phyloP scores from a whole-genome alignment of 192 early-diverging fungal species.

The Geranomyces variabilis region DNA sequence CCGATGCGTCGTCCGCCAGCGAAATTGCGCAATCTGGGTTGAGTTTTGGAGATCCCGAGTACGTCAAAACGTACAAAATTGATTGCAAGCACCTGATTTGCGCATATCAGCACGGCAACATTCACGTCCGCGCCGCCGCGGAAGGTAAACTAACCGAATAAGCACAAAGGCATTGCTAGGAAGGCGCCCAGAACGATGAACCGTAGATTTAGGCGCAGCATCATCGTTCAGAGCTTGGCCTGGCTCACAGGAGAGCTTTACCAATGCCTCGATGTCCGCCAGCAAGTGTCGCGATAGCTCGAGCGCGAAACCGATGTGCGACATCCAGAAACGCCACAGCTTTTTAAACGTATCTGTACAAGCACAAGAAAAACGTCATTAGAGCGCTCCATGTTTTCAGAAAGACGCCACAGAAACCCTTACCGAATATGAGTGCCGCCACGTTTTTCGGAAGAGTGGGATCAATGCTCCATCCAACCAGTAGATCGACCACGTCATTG shows the following conservation, averaged over 20 bases:
- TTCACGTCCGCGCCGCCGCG: too few relatives aligned
- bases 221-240: neutral
- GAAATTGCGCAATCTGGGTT: slow-evolving; percentile 28
- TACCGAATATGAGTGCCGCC: slow-evolving; percentile 54
- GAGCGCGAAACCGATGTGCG: slow-evolving; percentile 49
- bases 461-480: slow-evolving; percentile 75
- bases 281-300: slow-evolving; percentile 59
- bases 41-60: slow-evolving; percentile 33
- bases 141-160: neutral
- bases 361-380: neutral
- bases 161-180: slow-evolving; percentile 15
- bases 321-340: slow-evolving; percentile 52
- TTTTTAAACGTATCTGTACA: slow-evolving; percentile 45
- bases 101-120: too few relatives aligned
- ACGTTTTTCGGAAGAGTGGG: slow-evolving; percentile 43
- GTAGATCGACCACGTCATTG: slow-evolving; percentile 62
- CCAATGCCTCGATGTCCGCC: slow-evolving; percentile 50
- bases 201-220: too few relatives aligned
- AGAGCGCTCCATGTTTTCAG: neutral
- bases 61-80: slow-evolving; percentile 35
- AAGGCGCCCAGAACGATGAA: neutral
- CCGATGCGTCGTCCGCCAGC: neutral
- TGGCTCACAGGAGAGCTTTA: slow-evolving; percentile 25
- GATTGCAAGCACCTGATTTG: slow-evolving; percentile 24
- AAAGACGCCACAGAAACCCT: neutral